Percentiles rank a stretch among this genome's conserved stretches.
phyloP scores from a whole-genome alignment of 352 stramenopile genomes.

The Achlya hypogyna region DNA sequence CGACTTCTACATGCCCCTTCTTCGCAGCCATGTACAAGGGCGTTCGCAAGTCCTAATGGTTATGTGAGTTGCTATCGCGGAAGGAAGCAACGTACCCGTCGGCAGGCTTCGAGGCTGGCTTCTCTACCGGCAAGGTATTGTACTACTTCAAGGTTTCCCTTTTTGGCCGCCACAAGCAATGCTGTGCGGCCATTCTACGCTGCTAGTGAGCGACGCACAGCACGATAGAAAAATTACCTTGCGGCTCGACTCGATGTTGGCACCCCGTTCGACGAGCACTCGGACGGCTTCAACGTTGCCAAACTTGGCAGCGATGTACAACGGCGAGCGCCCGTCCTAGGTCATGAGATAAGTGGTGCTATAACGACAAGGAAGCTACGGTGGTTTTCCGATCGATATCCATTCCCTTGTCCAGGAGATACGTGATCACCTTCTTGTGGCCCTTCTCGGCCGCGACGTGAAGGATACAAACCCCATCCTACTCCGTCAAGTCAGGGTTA shows the following conservation, averaged over 20 bases:
- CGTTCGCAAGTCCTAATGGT: conserved; percentile 11
- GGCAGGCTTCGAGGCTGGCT: conserved; percentile 16
- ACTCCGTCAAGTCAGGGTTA: background rate
- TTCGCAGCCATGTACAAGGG: conserved; percentile 19
- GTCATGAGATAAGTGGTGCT: background rate
- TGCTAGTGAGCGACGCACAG: background rate
- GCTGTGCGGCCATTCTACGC: conserved; percentile 10
- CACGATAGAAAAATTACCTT: conserved; percentile 8
- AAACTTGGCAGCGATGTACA: conserved; percentile 17
- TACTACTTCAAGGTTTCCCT: conserved; percentile 17
- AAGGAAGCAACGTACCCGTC: conserved; percentile 3
- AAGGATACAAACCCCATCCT: conserved; percentile 16
- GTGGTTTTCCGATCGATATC: conserved; percentile 16
- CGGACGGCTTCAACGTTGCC: conserved; percentile 16
- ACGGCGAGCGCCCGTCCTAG: conserved; percentile 13
- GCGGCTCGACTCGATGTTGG: conserved; percentile 16
- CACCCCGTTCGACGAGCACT: conserved; percentile 5
- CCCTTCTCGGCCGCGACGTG: conserved; percentile 18
- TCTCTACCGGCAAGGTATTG: conserved; percentile 13
- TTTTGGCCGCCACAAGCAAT: conserved; percentile 13
- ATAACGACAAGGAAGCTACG: background rate
- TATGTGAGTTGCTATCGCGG: background rate
- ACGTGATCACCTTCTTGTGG: background rate
- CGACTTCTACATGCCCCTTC: conserved; percentile 19
- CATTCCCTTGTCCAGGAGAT: conserved; percentile 13